phyloP scores from a whole-genome alignment of 1,139 yeast species.

The Pichia sp. region DNA sequence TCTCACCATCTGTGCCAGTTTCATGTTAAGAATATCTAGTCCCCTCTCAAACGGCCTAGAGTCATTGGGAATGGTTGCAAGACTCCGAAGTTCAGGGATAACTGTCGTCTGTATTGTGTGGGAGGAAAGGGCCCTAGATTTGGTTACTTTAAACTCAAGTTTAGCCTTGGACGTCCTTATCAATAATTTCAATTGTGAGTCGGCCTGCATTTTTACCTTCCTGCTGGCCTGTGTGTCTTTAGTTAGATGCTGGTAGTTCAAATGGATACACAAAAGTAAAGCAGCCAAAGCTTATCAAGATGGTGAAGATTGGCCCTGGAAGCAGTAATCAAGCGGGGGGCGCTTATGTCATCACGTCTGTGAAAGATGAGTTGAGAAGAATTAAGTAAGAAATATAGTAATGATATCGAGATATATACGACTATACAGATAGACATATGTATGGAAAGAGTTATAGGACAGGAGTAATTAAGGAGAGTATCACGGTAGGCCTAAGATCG shows the following conservation, averaged over 20 bases:
- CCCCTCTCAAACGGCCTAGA: conserved; percentile 19
- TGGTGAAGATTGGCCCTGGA: too few species aligned
- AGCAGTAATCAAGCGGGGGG: too few species aligned
- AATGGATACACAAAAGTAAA: not conserved
- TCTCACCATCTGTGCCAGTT: conserved; percentile 16
- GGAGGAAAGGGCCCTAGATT: conserved; percentile 14
- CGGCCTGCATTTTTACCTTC: not conserved
- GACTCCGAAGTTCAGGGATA: conserved; percentile 8
- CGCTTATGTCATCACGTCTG: not conserved
- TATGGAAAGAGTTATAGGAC: not conserved
- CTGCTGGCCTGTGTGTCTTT: not conserved
- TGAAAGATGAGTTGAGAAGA: not conserved
- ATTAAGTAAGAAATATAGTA: not conserved
- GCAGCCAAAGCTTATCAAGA: not conserved
- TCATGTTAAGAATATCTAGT: conserved; percentile 14
- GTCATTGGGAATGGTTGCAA: conserved; percentile 6
- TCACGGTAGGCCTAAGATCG: conserved; percentile 8
- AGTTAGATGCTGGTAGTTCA: not conserved
- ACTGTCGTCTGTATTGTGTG: conserved; percentile 11
- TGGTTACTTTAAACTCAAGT: conserved; percentile 14
- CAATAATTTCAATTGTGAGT: conserved; percentile 10
- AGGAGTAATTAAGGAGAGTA: not conserved
- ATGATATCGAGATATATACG: not conserved
- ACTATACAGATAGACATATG: not conserved
- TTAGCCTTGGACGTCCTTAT: conserved; percentile 15